A percentile compares a stretch with the other conserved stretches of the same genome.
phyloP scores from a whole-genome alignment of 75 land plant genomes.

The Selaginella tamariscina region DNA sequence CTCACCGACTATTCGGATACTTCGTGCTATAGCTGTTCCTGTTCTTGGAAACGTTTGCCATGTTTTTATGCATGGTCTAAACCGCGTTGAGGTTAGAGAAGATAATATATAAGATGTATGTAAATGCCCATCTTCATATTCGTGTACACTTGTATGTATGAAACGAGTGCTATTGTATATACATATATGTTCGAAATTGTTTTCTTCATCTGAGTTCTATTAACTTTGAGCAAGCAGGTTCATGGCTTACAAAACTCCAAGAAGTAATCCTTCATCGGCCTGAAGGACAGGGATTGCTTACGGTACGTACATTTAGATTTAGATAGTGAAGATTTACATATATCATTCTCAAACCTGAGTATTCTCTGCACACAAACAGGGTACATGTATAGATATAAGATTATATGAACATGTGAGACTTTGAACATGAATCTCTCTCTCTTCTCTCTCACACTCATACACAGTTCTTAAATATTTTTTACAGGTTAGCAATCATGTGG shows the following conservation, averaged over 20 bases:
- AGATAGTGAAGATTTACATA: too few species aligned
- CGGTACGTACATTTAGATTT: conserved; percentile 32
- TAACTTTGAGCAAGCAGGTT: conserved; percentile 32
- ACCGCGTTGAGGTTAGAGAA: conserved; percentile 57
- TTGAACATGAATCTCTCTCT: neutral
- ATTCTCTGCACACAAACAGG: too few species aligned
- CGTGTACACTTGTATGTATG: too few species aligned
- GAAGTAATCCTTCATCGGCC: conserved; percentile 55
- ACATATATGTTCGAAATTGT: neutral
- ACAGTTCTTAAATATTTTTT: conserved; percentile 3
- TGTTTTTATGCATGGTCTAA: conserved; percentile 87
- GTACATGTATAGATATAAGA: too few species aligned
- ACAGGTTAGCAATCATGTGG: conserved; percentile 95
- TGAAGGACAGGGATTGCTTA: conserved; percentile 55
- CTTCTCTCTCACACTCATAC: neutral
- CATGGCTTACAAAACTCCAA: conserved; percentile 67
- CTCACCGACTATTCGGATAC: conserved; percentile 44
- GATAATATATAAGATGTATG: too few species aligned
- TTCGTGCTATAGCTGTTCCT: conserved; percentile 76
- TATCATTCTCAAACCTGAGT: too few species aligned
- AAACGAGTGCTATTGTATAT: too few species aligned
- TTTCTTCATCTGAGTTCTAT: neutral
- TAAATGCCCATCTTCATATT: too few species aligned
- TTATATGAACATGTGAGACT: too few species aligned
- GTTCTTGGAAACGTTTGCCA: conserved; percentile 81